Evolutionary conservation across 257 asterid genomes (phyloP).

Genomic region (Gynochthodes officinalis): DNA sequence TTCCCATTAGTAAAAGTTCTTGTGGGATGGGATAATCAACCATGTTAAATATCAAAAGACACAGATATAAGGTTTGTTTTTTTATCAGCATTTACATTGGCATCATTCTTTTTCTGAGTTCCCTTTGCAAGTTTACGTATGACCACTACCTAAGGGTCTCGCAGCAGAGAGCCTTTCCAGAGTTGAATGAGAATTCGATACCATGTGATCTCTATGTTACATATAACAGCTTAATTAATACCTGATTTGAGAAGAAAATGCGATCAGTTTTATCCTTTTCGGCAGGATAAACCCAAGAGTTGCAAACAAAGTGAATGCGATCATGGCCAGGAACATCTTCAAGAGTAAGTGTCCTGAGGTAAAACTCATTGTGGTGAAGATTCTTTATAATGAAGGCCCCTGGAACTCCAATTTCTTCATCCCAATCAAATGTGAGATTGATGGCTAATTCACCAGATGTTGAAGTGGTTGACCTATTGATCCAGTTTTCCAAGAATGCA

Average conservation of each 20-base stretch:
- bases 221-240: neutral
- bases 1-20: too few species aligned
- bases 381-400: slow-evolving; percentile 57
- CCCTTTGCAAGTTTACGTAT: too few species aligned
- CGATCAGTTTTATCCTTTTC: slow-evolving; percentile 49
- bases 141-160: too few species aligned
- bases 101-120: too few species aligned
- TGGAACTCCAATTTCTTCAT: slow-evolving; percentile 52
- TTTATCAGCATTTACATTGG: too few species aligned
- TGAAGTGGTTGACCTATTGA: slow-evolving; percentile 23
- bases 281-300: slow-evolving; percentile 77
- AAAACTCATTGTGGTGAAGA: slow-evolving; percentile 62
- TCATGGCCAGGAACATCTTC: slow-evolving; percentile 66
- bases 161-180: neutral
- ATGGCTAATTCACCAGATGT: slow-evolving; percentile 36
- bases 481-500: slow-evolving; percentile 59
- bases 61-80: too few species aligned
- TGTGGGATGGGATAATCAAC: neutral
- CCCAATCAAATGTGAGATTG: slow-evolving; percentile 63
- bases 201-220: too few species aligned
- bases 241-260: slow-evolving; percentile 70
- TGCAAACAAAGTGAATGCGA: slow-evolving; percentile 60
- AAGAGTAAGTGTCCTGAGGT: slow-evolving; percentile 64
- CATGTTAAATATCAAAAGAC: neutral
- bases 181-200: neutral